Conservation (phyloP, 306 rosid species). For the Medicago ruthenica region DNA sequence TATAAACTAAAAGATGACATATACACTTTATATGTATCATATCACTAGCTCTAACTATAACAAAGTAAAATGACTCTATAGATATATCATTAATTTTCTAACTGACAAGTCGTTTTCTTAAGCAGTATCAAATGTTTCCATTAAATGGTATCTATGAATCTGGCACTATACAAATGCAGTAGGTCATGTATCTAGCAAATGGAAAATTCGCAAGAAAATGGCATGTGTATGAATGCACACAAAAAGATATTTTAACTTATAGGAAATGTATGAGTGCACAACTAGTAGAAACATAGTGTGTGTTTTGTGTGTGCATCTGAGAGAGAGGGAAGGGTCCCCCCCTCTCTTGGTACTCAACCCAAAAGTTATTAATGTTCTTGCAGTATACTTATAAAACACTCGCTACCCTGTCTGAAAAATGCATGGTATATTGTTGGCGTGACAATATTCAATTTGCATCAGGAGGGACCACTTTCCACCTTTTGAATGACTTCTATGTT, state of each 20-base stretch:
- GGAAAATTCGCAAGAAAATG: constrained; percentile 46
- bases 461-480: constrained; percentile 69
- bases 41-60: constrained; percentile 25
- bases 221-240: constrained; percentile 38
- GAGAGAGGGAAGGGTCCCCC: constrained; percentile 60
- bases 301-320: background rate
- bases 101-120: constrained; percentile 49
- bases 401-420: constrained; percentile 64
- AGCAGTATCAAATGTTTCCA: constrained; percentile 52
- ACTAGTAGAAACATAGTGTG: constrained; percentile 17
- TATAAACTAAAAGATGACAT: constrained; percentile 12
- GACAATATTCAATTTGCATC: constrained; percentile 80
- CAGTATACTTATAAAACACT: constrained; percentile 51
- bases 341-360: constrained; percentile 52
- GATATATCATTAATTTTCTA: constrained; percentile 41
- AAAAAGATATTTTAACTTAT: constrained; percentile 34
- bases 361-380: constrained; percentile 61
- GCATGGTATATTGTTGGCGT: constrained; percentile 79
- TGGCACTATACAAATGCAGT: constrained; percentile 54
- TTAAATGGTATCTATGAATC: constrained; percentile 52
- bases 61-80: constrained; percentile 32
- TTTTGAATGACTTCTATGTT: constrained; percentile 10
- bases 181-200: constrained; percentile 46
- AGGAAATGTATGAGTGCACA: constrained; percentile 32
- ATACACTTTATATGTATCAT: constrained; percentile 44